These are phyloP conservation scores for Dillenia suffruticosa DNA, from an alignment of 164 flowering plant genomes.

Conservation along the genomic window DNA sequence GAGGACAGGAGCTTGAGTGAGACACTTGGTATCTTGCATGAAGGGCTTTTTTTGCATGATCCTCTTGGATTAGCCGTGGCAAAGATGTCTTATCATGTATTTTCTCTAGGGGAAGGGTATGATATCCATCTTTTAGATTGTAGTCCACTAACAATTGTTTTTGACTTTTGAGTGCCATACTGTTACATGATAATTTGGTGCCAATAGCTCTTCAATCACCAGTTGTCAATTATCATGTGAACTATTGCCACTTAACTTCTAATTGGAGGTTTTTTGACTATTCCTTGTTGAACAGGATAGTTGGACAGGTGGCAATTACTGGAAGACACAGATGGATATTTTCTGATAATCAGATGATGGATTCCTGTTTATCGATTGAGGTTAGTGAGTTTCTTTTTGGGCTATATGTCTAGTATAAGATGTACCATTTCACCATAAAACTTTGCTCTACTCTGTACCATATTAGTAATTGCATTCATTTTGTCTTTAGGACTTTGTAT, in stretches of 20 bases:
- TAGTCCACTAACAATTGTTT: background rate
- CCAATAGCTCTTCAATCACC: background rate
- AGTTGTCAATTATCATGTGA: background rate
- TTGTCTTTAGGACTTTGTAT: too few species aligned
- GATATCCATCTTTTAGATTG: slow-evolving; percentile 5
- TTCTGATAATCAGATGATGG: slow-evolving; percentile 30
- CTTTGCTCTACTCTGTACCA: too few species aligned
- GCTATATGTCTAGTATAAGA: too few species aligned
- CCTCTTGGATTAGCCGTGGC: slow-evolving; percentile 63
- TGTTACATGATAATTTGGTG: background rate
- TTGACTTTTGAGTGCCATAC: too few species aligned
- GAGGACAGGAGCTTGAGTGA: slow-evolving; percentile 22
- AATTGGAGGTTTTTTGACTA: background rate
- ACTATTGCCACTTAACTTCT: background rate
- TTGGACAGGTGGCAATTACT: slow-evolving; percentile 74
- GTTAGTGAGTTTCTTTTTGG: slow-evolving; percentile 14
- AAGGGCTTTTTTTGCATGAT: slow-evolving; percentile 37
- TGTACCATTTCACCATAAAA: too few species aligned
- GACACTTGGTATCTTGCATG: slow-evolving; percentile 21
- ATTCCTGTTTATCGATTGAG: slow-evolving; percentile 42
- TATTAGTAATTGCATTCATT: too few species aligned
- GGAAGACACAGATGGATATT: slow-evolving; percentile 69
- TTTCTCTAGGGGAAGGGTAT: slow-evolving; percentile 86
- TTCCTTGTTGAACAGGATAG: slow-evolving; percentile 43
- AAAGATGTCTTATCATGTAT: slow-evolving; percentile 70